Evolutionary conservation across 2,329 filamentous ascomycete genomes (phyloP), one percentile per base, ranked within the genome.

Genomic region (Fusarium chlamydosporum): DNA sequence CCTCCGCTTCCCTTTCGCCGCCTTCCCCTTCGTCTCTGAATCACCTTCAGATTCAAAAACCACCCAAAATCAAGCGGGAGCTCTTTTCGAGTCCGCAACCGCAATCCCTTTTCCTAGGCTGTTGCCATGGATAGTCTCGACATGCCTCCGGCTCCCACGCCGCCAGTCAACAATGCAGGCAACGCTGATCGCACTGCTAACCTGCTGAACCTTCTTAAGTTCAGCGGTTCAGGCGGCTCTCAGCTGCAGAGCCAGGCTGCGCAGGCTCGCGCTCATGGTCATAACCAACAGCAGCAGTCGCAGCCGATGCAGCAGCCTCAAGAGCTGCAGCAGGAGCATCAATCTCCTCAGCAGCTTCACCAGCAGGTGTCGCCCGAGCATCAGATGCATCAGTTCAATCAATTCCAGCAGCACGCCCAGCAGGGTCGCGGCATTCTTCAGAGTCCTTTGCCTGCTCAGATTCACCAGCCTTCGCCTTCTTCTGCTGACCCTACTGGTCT

Each of bases 121-220:
- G 45, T 42, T 53, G 64, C 62, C 56, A 77, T 74, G 74, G 73
- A 75, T 62, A 79, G 67, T 48, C 45, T 82, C 74, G 80, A 82
- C 72, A 79, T 86, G 70, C 84, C 83, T 54, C 82, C 84, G 64
- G 85, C 86, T 60, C 85, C 84, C 60, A 85, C 83, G 74, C 82
- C 81, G 65, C 82, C 82, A 52, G 77, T 80, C 69, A 81, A 79
- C 61, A 78, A 72, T 66, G 76, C 76, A 71, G 76, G 77, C 72
- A 78, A 77, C 56, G 75, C 76, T 40, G 84, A 86, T 53, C 84
- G 85, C 72, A 86, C 84, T 41, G 80, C 83, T 58, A 87, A 85
- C 69, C 75, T 90, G 71, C 79, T 90, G 74, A 89, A 86, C 70
- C 80, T 89, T 56, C 83, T 90, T 76, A 89, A 89, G 81, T 89